Conservation (phyloP, 1,139 yeast species). For the Waltiozyma sp. region DNA sequence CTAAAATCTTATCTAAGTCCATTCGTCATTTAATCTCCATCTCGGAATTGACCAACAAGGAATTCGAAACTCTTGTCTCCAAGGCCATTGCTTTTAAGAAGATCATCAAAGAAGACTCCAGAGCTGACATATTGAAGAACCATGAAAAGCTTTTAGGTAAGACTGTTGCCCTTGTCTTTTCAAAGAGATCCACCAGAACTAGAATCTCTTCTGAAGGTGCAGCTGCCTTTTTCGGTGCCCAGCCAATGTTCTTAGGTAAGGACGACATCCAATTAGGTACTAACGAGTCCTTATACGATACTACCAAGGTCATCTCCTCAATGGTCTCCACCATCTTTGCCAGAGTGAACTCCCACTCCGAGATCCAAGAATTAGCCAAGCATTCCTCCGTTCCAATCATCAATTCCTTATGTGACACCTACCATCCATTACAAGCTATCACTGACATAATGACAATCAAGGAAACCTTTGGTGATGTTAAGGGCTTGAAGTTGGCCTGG, state of each 20-base stretch:
- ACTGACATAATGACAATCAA: conserved; percentile 81
- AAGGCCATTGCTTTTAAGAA: conserved; percentile 56
- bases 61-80: conserved; percentile 54
- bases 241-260: conserved; percentile 91
- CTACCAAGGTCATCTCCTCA: conserved; percentile 80
- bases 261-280: conserved; percentile 96
- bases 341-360: conserved; percentile 80
- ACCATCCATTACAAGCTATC: conserved; percentile 92
- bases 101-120: conserved; percentile 39
- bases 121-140: conserved; percentile 32
- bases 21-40: conserved; percentile 73
- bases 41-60: conserved; percentile 60
- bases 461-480: conserved; percentile 49
- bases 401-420: conserved; percentile 85
- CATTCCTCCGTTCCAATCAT: conserved; percentile 83
- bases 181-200: conserved; percentile 91
- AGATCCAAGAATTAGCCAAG: conserved; percentile 64
- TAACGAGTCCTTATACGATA: conserved; percentile 81
- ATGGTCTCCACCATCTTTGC: conserved; percentile 96
- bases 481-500: conserved; percentile 74
- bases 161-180: conserved; percentile 70
- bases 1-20: conserved; percentile 4
- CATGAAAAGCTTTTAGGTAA: conserved; percentile 62
- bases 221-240: conserved; percentile 85
- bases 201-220: conserved; percentile 95